phyloP scores from a whole-genome alignment of 169 alveolate genomes.

The Eimeria falciformis region DNA sequence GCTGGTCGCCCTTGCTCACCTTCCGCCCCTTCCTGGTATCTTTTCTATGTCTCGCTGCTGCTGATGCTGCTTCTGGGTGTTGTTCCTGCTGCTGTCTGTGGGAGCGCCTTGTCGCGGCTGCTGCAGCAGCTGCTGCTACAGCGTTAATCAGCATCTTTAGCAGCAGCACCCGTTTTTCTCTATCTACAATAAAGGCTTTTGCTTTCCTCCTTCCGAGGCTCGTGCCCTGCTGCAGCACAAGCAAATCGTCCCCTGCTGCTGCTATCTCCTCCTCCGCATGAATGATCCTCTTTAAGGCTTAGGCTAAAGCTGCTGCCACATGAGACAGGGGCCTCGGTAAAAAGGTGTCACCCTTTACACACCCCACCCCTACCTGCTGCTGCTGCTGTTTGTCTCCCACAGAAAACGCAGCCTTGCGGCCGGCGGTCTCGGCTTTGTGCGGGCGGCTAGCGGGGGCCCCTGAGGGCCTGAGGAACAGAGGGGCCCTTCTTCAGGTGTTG shows the following conservation, averaged over 20 bases:
- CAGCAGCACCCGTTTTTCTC: too few relatives aligned
- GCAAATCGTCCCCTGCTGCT: too few relatives aligned
- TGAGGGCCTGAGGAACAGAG: constrained; percentile 11
- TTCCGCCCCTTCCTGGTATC: constrained; percentile 41
- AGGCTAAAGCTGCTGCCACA: too few relatives aligned
- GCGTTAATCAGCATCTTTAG: too few relatives aligned
- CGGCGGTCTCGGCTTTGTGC: constrained; percentile 12
- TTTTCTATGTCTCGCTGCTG: neutral
- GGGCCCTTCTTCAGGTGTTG: neutral
- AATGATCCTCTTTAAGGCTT: too few relatives aligned
- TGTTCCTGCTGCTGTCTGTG: neutral
- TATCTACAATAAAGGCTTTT: too few relatives aligned
- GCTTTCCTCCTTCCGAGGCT: too few relatives aligned
- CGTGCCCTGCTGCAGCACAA: too few relatives aligned
- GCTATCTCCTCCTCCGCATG: neutral
- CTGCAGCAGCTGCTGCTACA: neutral
- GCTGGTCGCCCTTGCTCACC: constrained; percentile 33
- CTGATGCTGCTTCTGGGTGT: neutral
- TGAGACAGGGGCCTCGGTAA: too few relatives aligned
- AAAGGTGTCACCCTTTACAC: too few relatives aligned
- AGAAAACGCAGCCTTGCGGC: constrained; percentile 9
- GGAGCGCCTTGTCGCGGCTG: neutral
- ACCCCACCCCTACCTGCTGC: neutral
- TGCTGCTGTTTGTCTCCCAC: constrained; percentile 9
- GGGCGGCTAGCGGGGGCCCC: constrained; percentile 31